A percentile compares a stretch with the other conserved stretches of the same genome.
phyloP scores from a whole-genome alignment of 352 stramenopile species.

The Elongisporangium anandrum region DNA sequence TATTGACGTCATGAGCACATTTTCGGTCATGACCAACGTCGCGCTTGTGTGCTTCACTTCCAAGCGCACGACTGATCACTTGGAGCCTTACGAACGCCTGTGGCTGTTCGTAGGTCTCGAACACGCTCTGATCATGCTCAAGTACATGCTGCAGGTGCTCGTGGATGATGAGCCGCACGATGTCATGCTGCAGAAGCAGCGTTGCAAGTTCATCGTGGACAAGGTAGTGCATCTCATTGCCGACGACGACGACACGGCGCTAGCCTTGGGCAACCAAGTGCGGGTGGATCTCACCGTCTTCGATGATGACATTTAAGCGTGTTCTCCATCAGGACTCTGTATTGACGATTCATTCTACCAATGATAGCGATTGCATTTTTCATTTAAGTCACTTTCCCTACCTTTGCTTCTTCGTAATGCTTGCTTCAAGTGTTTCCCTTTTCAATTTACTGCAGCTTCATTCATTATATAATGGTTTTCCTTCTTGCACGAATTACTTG shows the following conservation, averaged over 20 bases:
- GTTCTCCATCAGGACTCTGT: not conserved
- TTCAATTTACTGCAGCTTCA: too few species aligned
- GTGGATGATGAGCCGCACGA: conserved; percentile 72
- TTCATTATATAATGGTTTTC: too few species aligned
- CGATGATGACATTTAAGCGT: conserved; percentile 55
- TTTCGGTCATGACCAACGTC: conserved; percentile 91
- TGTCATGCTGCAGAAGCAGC: conserved; percentile 65
- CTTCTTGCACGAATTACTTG: too few species aligned
- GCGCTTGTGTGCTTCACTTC: conserved; percentile 91
- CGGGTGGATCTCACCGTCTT: conserved; percentile 77
- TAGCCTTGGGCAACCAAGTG: conserved; percentile 75
- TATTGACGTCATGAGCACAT: conserved; percentile 85
- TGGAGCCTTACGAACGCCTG: conserved; percentile 41
- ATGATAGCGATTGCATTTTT: not conserved
- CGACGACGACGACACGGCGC: conserved; percentile 61
- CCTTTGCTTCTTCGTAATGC: conserved; percentile 1
- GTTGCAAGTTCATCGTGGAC: conserved; percentile 59
- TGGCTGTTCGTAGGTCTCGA: conserved; percentile 67
- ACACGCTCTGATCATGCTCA: conserved; percentile 57
- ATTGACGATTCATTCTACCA: not conserved
- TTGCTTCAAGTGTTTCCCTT: too few species aligned
- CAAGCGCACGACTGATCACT: conserved; percentile 41
- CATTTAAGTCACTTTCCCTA: not conserved
- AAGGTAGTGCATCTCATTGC: conserved; percentile 75
- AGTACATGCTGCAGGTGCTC: conserved; percentile 62